phyloP scores from a whole-genome alignment of 2,329 filamentous ascomycete species.

The Cytospora leucostoma region DNA sequence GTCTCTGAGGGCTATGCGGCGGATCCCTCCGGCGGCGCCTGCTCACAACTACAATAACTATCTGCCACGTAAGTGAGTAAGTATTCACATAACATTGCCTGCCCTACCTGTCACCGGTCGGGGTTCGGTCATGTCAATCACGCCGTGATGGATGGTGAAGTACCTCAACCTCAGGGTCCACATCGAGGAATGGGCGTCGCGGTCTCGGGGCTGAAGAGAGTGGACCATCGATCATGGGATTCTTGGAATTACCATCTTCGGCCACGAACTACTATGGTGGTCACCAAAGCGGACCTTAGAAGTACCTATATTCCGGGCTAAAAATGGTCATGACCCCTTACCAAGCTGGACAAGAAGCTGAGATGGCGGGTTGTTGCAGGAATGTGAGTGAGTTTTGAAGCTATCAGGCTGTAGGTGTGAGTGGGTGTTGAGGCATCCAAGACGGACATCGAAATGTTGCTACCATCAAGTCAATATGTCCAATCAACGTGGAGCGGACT shows the following conservation, averaged over 20 bases:
- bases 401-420: slow-evolving; percentile 12
- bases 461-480: neutral
- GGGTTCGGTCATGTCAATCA: neutral
- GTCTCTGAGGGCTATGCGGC: neutral
- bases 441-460: neutral
- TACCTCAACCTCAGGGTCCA: neutral
- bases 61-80: no score
- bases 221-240: slow-evolving; percentile 15
- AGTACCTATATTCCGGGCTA: neutral
- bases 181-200: slow-evolving; percentile 5
- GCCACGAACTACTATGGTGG: slow-evolving; percentile 16
- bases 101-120: slow-evolving; percentile 5
- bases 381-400: neutral
- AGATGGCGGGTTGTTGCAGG: slow-evolving; percentile 1
- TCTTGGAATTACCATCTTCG: slow-evolving; percentile 16
- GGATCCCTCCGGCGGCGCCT: neutral
- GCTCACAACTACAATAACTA: slow-evolving; percentile 1
- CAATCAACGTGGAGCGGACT: slow-evolving; percentile 4
- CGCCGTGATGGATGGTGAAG: neutral
- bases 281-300: slow-evolving; percentile 1
- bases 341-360: slow-evolving; percentile 4
- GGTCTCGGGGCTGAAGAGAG: slow-evolving; percentile 4
- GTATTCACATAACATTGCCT: slow-evolving; percentile 6
- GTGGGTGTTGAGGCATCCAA: neutral
- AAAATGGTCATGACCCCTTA: slow-evolving; percentile 14